Base-by-base conservation (phyloP, 176 grass and related monocot species). In the Musa itinerans region DNA sequence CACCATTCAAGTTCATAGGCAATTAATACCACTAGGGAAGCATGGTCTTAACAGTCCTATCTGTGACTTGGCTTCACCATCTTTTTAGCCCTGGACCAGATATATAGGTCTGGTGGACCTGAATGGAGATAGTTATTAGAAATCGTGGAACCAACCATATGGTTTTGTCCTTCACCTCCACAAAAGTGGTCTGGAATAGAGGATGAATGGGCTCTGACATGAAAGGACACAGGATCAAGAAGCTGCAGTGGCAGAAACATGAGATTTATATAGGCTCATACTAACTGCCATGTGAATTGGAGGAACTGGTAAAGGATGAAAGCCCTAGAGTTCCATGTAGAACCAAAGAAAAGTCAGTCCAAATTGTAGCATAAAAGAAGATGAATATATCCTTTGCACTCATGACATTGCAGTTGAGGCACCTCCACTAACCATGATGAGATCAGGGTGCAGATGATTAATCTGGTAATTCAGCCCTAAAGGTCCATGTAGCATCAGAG, bases 181-280 rank as follows among this genome's bases (percentile, higher is more conserved):
- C 21, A 8, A 52, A 62, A 58, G 23, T 88, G 83, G 50, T 94
- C 85, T 19, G 80, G 83, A 65, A 94, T 12, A 94, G 72, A 78
- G 91, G 87, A 53, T 88, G 85, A 58, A 94, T 74, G 72, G 88
- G 86, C 82, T 86, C 91, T 81, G 92, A 85, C 16, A 89, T 80
- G 74, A 96, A 96, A 78, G 86, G 87, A 25, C 81, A 83, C n/a
- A 64, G 82, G 63, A 26, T 85, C 22, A 80, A 65, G 77, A 83
- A 78, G 73, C 83, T 83, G 75, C 74, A 78, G 51, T 75, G 84
- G 85, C 83, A 56, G 84, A 86, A 63, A 81, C 75, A 72, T 80
- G 85, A 76, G 69, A 80, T 83, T 83, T 91, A 85, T 26, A 76
- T 74, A 73, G 82, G 79, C 27, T 96, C 88, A 43, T 84, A 91